These are phyloP conservation scores for Globisporangium parvum DNA, from an alignment of 352 stramenopile species.

Conservation along the genomic window DNA sequence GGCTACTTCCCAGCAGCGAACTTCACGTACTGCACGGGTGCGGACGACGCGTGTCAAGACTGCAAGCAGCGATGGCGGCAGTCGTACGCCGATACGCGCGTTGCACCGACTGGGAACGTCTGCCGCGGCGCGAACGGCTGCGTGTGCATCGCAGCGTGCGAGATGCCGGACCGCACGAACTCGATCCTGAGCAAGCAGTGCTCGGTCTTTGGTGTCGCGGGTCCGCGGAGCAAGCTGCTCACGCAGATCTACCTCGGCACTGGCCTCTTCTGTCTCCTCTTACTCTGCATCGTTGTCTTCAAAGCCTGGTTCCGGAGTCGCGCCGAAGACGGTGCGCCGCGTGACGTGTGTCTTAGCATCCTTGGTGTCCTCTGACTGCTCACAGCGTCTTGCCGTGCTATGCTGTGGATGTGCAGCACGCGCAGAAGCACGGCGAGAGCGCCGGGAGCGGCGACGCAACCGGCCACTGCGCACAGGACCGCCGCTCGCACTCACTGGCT, in stretches of 20 bases:
- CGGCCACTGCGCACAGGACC: constrained; percentile 6
- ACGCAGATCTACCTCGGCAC: constrained; percentile 6
- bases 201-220: neutral
- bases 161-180: constrained; percentile 9
- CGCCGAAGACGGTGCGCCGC: neutral
- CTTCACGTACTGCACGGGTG: constrained; percentile 15
- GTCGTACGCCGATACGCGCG: neutral
- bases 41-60: constrained; percentile 8
- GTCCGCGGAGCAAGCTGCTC: constrained; percentile 1
- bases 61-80: constrained; percentile 10
- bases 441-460: constrained; percentile 6
- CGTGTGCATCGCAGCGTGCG: constrained; percentile 13
- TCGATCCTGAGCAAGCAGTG: constrained; percentile 6
- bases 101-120: neutral
- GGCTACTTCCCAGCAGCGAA: constrained; percentile 12
- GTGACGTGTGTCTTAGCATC: neutral
- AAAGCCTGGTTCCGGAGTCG: constrained; percentile 6
- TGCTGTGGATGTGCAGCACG: neutral
- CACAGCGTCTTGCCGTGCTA: neutral
- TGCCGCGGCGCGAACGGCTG: constrained; percentile 10
- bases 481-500: constrained; percentile 10
- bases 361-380: neutral
- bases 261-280: neutral
- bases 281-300: constrained; percentile 2
- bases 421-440: constrained; percentile 7